Conservation (phyloP, 2,329 filamentous ascomycete genomes). For the Pseudocercospora ulei region DNA sequence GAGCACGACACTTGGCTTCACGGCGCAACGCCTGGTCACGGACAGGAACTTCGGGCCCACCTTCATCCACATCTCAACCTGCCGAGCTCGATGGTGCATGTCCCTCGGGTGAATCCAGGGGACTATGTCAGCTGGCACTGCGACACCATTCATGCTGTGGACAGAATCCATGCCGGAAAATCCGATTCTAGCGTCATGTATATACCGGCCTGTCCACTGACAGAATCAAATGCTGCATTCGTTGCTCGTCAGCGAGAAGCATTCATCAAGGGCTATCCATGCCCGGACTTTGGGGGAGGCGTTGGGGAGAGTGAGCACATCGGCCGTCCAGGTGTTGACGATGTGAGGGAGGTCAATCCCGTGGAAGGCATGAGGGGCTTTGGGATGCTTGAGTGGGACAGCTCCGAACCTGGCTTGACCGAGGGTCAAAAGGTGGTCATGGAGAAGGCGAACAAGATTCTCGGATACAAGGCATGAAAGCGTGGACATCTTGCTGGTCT, state of each 20-base stretch:
- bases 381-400: conserved; percentile 46
- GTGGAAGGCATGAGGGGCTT: conserved; percentile 47
- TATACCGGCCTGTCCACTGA: conserved; percentile 76
- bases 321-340: conserved; percentile 36
- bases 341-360: conserved; percentile 34
- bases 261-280: conserved; percentile 51
- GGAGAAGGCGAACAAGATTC: conserved; percentile 46
- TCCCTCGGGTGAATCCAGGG: conserved; percentile 59
- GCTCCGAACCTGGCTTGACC: conserved; percentile 40
- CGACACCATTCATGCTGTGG: conserved; percentile 65
- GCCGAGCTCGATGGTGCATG: conserved; percentile 58
- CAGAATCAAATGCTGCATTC: conserved; percentile 62
- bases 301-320: conserved; percentile 51
- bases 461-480: conserved; percentile 40
- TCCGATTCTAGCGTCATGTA: conserved; percentile 77
- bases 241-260: conserved; percentile 59
- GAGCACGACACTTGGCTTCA: conserved; percentile 54
- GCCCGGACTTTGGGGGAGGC: conserved; percentile 48
- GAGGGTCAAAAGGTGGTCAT: conserved; percentile 46
- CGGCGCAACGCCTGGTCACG: conserved; percentile 58
- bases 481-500: too few species aligned
- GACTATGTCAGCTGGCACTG: conserved; percentile 76
- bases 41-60: conserved; percentile 55
- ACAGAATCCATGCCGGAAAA: conserved; percentile 61
- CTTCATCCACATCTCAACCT: conserved; percentile 64